Percentiles rank a stretch among this genome's conserved stretches.
Evolutionary conservation across 768 basidiomycete genomes (phyloP).

Genomic region (Arthromyces matolae): DNA sequence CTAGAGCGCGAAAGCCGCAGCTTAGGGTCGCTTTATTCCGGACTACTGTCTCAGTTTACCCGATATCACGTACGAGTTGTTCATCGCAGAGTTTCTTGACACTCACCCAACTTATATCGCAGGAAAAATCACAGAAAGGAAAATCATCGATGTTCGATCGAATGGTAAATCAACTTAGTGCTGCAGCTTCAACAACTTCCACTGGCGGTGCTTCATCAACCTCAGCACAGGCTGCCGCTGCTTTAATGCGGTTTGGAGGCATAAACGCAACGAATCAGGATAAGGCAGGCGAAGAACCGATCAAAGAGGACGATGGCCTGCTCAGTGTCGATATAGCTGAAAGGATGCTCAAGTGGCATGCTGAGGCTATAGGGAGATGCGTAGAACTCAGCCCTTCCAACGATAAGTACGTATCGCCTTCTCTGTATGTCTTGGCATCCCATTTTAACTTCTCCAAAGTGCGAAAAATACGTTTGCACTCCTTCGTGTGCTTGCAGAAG

Average conservation of each 20-base stretch:
- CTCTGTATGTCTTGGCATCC: not conserved
- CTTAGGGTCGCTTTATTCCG: constrained; percentile 73
- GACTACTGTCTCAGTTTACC: constrained; percentile 68
- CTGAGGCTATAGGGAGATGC: constrained; percentile 92
- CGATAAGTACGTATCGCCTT: constrained; percentile 67
- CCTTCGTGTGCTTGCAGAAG: constrained; percentile 81
- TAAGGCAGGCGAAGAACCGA: constrained; percentile 59
- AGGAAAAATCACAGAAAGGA: constrained; percentile 61
- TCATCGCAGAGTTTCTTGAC: not conserved
- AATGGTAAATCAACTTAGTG: constrained; percentile 84
- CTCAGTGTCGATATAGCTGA: constrained; percentile 76
- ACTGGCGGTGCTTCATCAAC: constrained; percentile 58
- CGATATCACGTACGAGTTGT: constrained; percentile 75
- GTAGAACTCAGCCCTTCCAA: constrained; percentile 80
- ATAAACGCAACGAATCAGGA: constrained; percentile 54
- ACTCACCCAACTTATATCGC: constrained; percentile 6
- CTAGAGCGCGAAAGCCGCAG: constrained; percentile 89
- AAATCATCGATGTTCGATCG: constrained; percentile 86
- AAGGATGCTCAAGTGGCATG: constrained; percentile 95
- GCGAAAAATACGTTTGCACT: constrained; percentile 86
- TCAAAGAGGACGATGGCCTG: constrained; percentile 78
- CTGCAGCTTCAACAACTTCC: constrained; percentile 65
- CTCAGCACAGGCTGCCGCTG: constrained; percentile 83
- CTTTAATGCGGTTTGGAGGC: constrained; percentile 87
- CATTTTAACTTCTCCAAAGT: constrained; percentile 47